Percentiles rank a stretch among this genome's conserved stretches.
phyloP scores from a whole-genome alignment of 305 asterid species.

The Stenogyne calaminthoides region DNA sequence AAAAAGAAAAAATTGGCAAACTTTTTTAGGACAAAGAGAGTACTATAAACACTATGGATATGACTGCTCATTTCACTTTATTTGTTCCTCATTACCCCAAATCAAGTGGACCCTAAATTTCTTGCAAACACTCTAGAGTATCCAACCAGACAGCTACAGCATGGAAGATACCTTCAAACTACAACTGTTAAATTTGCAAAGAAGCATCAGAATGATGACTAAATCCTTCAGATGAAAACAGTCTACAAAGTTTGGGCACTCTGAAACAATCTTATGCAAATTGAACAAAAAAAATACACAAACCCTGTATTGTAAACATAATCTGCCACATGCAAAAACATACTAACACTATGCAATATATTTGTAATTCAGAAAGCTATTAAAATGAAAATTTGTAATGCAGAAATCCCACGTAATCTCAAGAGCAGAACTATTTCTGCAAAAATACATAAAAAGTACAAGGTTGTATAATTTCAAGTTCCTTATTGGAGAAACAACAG shows the following conservation, averaged over 20 bases:
- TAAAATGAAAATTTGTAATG: background rate
- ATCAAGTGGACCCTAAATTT: too few relatives aligned
- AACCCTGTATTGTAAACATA: background rate
- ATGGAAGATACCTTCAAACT: background rate
- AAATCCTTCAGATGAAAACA: background rate
- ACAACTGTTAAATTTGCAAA: background rate
- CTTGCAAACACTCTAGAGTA: background rate
- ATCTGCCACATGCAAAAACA: background rate
- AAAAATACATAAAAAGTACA: slow-evolving; percentile 13
- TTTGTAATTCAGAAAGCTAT: background rate
- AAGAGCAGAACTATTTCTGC: slow-evolving; percentile 3
- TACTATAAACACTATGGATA: too few relatives aligned
- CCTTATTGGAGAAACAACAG: slow-evolving; percentile 24
- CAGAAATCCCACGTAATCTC: background rate
- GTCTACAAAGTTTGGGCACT: background rate
- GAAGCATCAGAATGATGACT: background rate
- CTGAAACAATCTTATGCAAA: background rate
- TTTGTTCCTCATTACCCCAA: too few relatives aligned
- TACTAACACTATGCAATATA: background rate
- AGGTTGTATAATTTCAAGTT: slow-evolving; percentile 8
- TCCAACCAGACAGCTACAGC: background rate
- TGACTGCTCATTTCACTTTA: too few relatives aligned
- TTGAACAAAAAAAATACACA: background rate
- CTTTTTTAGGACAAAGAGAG: too few relatives aligned
- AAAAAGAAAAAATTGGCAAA: too few relatives aligned